A percentile compares a stretch with the other conserved stretches of the same genome.
Conservation (phyloP, 1,284 basidiomycete species). For the Leucoagaricus sp. region DNA sequence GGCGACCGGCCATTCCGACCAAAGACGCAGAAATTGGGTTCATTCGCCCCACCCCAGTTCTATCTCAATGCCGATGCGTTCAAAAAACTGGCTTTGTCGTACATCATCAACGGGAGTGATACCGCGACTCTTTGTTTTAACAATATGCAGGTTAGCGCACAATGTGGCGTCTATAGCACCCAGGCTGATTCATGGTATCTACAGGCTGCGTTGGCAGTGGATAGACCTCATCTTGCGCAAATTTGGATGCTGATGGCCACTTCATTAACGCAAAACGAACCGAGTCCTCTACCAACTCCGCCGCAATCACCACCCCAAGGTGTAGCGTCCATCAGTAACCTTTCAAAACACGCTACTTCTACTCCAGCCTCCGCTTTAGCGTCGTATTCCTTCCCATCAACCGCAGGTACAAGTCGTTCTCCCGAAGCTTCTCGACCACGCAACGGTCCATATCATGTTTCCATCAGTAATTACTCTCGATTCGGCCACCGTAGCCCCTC, state of each 20-base stretch:
- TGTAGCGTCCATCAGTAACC: constrained; percentile 19
- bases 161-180: neutral
- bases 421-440: constrained; percentile 11
- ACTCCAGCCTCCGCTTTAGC: constrained; percentile 10
- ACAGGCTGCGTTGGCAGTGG: constrained; percentile 64
- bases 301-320: constrained; percentile 23
- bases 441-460: constrained; percentile 4
- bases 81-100: constrained; percentile 64
- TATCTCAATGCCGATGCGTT: constrained; percentile 53
- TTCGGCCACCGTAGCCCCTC: constrained; percentile 28
- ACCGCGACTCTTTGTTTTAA: constrained; percentile 50
- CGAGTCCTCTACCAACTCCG: constrained; percentile 31
- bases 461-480: constrained; percentile 18
- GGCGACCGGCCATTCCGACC: constrained; percentile 52
- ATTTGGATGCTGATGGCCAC: constrained; percentile 69
- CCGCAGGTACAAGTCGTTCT: constrained; percentile 11
- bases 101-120: constrained; percentile 60
- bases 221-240: constrained; percentile 63
- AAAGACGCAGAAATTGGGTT: constrained; percentile 56
- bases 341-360: constrained; percentile 16
- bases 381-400: constrained; percentile 21
- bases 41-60: constrained; percentile 37
- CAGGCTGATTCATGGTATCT: neutral
- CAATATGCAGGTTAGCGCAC: constrained; percentile 55
- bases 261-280: constrained; percentile 52